phyloP scores from a whole-genome alignment of 2,329 filamentous ascomycete genomes.

The Colletotrichum neosansevieriae region DNA sequence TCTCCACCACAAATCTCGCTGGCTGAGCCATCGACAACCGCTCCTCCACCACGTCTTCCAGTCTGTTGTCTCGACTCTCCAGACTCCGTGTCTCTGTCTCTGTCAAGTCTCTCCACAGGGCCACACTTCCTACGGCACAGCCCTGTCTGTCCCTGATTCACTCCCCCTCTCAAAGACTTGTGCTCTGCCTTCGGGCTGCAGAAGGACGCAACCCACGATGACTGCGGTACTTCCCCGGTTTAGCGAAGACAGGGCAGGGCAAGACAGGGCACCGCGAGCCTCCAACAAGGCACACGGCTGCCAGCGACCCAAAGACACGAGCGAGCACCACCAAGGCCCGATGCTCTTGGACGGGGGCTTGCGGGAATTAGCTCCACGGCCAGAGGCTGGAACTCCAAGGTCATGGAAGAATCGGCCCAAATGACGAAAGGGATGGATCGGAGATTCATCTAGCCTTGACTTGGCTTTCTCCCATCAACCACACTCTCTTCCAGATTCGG shows the following conservation, averaged over 20 bases:
- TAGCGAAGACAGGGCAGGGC: constrained; percentile 34
- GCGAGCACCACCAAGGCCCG: constrained; percentile 13
- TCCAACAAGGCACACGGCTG: neutral
- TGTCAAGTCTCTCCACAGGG: constrained; percentile 19
- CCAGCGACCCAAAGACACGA: constrained; percentile 2
- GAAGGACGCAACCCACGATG: no score
- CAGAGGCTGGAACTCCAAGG: constrained; percentile 31
- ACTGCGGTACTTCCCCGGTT: constrained; percentile 5
- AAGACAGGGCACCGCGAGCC: constrained; percentile 16
- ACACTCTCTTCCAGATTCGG: neutral
- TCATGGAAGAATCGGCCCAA: constrained; percentile 33
- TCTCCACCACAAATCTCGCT: constrained; percentile 31
- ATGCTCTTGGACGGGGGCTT: constrained; percentile 30
- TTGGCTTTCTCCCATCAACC: neutral
- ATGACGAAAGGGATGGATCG: constrained; percentile 38
- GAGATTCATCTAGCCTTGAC: constrained; percentile 21
- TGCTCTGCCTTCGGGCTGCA: neutral
- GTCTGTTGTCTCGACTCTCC: no score
- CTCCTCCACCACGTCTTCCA: neutral
- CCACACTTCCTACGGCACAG: constrained; percentile 36
- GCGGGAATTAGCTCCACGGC: constrained; percentile 39
- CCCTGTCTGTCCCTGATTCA: constrained; percentile 24
- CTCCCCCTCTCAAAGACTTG: neutral
- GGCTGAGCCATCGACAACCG: neutral
- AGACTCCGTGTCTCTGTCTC: no score